phyloP scores from a whole-genome alignment of 75 land plant genomes.

The Cryptomeria japonica region DNA sequence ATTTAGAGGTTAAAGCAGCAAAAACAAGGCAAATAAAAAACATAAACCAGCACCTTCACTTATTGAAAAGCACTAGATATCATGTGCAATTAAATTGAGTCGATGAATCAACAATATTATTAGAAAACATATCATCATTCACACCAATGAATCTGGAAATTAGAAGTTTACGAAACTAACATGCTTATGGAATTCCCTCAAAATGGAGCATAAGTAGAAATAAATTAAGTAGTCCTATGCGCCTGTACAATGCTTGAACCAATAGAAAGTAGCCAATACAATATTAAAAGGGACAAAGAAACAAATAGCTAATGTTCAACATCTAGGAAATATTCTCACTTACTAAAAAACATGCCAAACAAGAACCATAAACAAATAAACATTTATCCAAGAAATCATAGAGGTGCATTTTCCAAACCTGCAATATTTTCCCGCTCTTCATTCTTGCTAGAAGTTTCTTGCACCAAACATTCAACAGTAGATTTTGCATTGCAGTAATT shows the following conservation, averaged over 20 bases:
- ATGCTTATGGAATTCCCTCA: background rate
- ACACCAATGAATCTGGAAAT: background rate
- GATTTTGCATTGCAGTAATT: constrained; percentile 39
- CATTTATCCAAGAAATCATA: background rate
- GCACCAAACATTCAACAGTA: background rate
- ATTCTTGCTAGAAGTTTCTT: constrained; percentile 4
- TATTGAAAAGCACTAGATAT: background rate
- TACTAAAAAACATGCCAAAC: background rate
- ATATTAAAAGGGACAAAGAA: background rate
- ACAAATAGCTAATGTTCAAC: background rate
- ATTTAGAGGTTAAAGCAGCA: background rate
- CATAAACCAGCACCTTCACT: background rate
- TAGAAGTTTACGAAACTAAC: background rate
- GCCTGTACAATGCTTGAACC: background rate
- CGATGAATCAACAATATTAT: background rate
- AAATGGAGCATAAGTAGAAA: background rate
- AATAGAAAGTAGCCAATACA: background rate
- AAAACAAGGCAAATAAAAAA: background rate
- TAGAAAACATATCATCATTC: background rate
- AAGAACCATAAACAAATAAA: background rate
- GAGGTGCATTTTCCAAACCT: constrained; percentile 29
- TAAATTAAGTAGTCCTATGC: background rate
- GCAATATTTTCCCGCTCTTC: constrained; percentile 15
- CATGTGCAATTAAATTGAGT: background rate
- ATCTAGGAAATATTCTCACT: background rate